A percentile compares a stretch with the other conserved stretches of the same genome.
Evolutionary conservation across 768 basidiomycete species (phyloP).

Genomic region (Psilocybe cyanescens): DNA sequence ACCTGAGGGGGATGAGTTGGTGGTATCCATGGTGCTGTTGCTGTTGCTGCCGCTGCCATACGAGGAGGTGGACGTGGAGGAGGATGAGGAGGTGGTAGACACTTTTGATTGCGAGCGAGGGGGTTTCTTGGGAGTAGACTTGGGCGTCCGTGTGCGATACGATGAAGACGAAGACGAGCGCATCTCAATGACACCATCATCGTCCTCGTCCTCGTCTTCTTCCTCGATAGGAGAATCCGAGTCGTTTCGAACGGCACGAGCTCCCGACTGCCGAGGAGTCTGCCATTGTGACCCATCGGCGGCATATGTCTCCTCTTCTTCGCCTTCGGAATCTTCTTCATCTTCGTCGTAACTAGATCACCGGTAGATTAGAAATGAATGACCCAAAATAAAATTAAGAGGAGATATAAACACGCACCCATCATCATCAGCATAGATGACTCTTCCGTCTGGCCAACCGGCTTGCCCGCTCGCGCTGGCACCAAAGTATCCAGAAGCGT

Average conservation of each 20-base stretch:
- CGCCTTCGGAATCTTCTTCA: conserved; percentile 52
- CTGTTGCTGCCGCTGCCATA: conserved; percentile 18
- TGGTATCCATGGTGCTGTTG: conserved; percentile 15
- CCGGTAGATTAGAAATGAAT: conserved; percentile 12
- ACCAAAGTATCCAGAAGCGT: conserved; percentile 31
- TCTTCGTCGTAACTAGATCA: conserved; percentile 68
- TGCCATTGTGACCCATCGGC: conserved; percentile 29
- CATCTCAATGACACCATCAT: conserved; percentile 68
- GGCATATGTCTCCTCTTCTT: conserved; percentile 50
- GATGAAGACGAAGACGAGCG: conserved; percentile 37
- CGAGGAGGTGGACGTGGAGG: conserved; percentile 32
- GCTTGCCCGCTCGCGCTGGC: conserved; percentile 20
- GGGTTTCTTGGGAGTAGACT: conserved; percentile 24
- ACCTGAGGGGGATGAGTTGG: conserved; percentile 23
- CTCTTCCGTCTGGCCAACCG: conserved; percentile 27
- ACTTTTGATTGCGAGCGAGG: conserved; percentile 47
- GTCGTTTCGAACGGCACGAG: conserved; percentile 40
- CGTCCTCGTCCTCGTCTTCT: conserved; percentile 41
- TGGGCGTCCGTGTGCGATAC: conserved; percentile 13
- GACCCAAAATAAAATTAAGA: conserved; percentile 1
- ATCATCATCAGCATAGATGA: conserved; percentile 56
- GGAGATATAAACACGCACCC: conserved; percentile 48
- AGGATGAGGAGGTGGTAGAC: conserved; percentile 47
- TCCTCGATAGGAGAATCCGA: conserved; percentile 36
- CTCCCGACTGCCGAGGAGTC: conserved; percentile 23